phyloP scores from a whole-genome alignment of 805 yeast species.

The Suhomyces faveliae region DNA sequence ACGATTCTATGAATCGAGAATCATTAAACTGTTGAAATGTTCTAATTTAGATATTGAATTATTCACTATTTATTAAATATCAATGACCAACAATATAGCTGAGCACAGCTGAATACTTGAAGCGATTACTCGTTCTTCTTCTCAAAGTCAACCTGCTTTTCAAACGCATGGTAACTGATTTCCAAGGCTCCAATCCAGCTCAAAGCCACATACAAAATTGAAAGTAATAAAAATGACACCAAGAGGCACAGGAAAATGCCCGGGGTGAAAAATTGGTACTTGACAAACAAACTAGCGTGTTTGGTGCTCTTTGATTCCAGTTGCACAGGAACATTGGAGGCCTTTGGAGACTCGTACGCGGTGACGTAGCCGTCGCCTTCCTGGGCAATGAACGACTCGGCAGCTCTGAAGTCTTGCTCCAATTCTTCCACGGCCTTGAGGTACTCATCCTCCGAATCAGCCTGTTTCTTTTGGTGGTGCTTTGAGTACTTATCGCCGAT shows the following conservation, averaged over 20 bases:
- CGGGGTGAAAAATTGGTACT: slow-evolving; percentile 71
- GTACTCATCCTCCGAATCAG: slow-evolving; percentile 12
- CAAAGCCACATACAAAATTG: slow-evolving; percentile 59
- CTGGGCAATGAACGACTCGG: slow-evolving; percentile 30
- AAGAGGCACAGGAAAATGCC: slow-evolving; percentile 78
- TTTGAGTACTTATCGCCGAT: slow-evolving; percentile 21
- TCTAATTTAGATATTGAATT: too few species aligned
- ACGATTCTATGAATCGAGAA: too few species aligned
- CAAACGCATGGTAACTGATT: slow-evolving; percentile 80
- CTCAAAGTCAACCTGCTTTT: slow-evolving; percentile 57
- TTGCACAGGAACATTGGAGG: slow-evolving; percentile 4
- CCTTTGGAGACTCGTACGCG: slow-evolving; percentile 15
- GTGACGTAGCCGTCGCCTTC: slow-evolving; percentile 25
- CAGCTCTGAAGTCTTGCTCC: slow-evolving; percentile 32
- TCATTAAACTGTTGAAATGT: too few species aligned
- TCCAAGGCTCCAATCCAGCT: slow-evolving; percentile 69
- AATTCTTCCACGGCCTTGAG: slow-evolving; percentile 19
- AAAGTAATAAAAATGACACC: slow-evolving; percentile 59
- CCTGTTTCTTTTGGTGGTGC: slow-evolving; percentile 18
- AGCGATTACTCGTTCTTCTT: slow-evolving; percentile 34
- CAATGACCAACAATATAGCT: too few species aligned
- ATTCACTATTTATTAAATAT: too few species aligned
- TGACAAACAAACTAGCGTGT: slow-evolving; percentile 51
- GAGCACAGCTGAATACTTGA: too few species aligned
- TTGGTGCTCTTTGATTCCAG: slow-evolving; percentile 3